Conservation (phyloP, 441 rosid species). For the Brassica balearica region DNA sequence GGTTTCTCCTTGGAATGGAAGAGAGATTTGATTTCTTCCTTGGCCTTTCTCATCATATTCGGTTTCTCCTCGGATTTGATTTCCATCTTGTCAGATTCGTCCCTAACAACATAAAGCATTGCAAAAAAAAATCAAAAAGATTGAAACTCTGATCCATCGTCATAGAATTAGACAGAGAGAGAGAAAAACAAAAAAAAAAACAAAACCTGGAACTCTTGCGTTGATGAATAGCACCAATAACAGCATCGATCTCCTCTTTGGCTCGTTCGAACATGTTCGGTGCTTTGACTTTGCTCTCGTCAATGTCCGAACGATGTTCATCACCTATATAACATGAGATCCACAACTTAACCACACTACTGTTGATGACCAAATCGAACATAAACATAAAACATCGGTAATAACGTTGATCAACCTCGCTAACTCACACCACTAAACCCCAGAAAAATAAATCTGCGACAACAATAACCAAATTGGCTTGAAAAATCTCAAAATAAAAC, state of each 20-base stretch:
- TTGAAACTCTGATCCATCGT: too few species aligned
- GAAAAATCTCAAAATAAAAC: background rate
- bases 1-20: slow-evolving; percentile 40
- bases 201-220: slow-evolving; percentile 38
- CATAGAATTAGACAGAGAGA: too few species aligned
- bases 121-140: too few species aligned
- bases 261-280: slow-evolving; percentile 58
- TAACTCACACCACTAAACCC: background rate
- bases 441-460: background rate
- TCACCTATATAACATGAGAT: slow-evolving; percentile 28
- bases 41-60: slow-evolving; percentile 30
- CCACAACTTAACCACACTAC: slow-evolving; percentile 1
- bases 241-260: slow-evolving; percentile 71
- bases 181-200: background rate
- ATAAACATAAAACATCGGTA: background rate
- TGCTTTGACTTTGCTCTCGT: slow-evolving; percentile 69
- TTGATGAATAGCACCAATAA: slow-evolving; percentile 54
- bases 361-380: background rate
- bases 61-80: slow-evolving; percentile 14
- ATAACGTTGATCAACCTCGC: background rate
- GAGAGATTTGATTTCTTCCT: slow-evolving; percentile 40
- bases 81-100: too few species aligned
- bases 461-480: background rate
- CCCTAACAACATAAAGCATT: too few species aligned
- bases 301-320: slow-evolving; percentile 35